Conservation (phyloP, 2,329 filamentous ascomycete species). For the Fusarium caatingaense region DNA sequence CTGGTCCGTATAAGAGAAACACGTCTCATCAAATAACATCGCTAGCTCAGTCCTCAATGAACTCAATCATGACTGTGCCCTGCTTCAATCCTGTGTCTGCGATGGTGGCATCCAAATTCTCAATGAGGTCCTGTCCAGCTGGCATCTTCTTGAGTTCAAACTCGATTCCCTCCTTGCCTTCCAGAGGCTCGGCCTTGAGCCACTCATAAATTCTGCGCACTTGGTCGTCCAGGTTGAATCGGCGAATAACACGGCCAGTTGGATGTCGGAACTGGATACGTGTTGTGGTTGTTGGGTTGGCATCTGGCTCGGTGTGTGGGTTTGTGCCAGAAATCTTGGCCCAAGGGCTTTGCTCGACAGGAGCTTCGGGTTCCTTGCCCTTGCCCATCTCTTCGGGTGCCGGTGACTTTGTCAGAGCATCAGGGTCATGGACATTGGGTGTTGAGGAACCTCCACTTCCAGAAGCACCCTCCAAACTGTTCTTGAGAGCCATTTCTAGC, state of each 20-base stretch:
- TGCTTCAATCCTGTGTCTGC: conserved; percentile 88
- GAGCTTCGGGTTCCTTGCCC: conserved; percentile 60
- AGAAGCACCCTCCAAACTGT: conserved; percentile 74
- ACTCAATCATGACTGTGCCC: conserved; percentile 95
- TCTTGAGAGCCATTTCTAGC: conserved; percentile 91
- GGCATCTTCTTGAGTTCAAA: conserved; percentile 91
- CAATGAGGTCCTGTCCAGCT: conserved; percentile 83
- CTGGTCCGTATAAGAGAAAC: conserved; percentile 34
- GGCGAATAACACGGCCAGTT: conserved; percentile 83
- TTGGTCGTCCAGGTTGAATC: conserved; percentile 81
- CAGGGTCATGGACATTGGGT: conserved; percentile 79
- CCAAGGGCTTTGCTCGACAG: conserved; percentile 63
- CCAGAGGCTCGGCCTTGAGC: conserved; percentile 88
- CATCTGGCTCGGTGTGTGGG: conserved; percentile 81
- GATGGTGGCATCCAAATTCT: conserved; percentile 77
- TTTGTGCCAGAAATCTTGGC: conserved; percentile 75
- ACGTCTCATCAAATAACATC: conserved; percentile 6
- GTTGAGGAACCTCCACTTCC: conserved; percentile 52
- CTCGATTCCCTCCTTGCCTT: conserved; percentile 78
- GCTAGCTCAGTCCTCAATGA: conserved; percentile 66
- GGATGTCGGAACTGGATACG: conserved; percentile 94
- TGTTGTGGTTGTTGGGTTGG: conserved; percentile 77
- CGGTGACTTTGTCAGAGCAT: conserved; percentile 81
- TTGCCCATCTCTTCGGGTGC: conserved; percentile 66
- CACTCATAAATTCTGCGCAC: conserved; percentile 93